phyloP scores from a whole-genome alignment of 768 basidiomycete species.

The Cystobasidium tubakii region DNA sequence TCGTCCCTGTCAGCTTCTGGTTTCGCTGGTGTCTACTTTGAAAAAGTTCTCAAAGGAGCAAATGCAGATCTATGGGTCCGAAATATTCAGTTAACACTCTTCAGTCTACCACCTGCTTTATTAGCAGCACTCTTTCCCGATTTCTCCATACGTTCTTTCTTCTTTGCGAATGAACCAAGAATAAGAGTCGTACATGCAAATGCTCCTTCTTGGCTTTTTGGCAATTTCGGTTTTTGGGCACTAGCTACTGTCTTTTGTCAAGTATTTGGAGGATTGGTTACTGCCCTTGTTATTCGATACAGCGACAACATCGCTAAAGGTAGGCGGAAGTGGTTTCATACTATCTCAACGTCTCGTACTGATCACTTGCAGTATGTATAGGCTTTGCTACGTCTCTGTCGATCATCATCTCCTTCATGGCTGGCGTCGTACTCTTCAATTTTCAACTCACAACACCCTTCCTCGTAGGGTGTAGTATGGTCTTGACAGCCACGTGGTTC shows the following conservation, averaged over 20 bases:
- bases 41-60: conserved; percentile 90
- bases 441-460: conserved; percentile 82
- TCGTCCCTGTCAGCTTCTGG: conserved; percentile 66
- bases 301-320: conserved; percentile 46
- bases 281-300: conserved; percentile 89
- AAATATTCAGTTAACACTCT: conserved; percentile 90
- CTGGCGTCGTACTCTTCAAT: conserved; percentile 80
- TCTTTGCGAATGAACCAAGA: conserved; percentile 40
- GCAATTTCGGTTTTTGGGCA: conserved; percentile 82
- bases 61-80: conserved; percentile 89
- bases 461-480: conserved; percentile 71
- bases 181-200: background rate
- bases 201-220: conserved; percentile 56
- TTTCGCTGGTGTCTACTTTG: conserved; percentile 94
- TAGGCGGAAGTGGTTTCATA: background rate
- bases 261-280: conserved; percentile 84
- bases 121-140: conserved; percentile 54
- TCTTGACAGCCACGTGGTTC: conserved; percentile 81
- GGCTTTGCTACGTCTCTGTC: conserved; percentile 92
- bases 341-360: conserved; percentile 53
- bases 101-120: conserved; percentile 82
- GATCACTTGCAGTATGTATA: conserved; percentile 51
- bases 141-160: conserved; percentile 48
- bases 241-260: conserved; percentile 84
- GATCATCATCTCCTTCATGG: conserved; percentile 90